Evolutionary conservation across 2,329 filamentous ascomycete species (phyloP), one percentile per base, ranked within the genome.

Genomic region (Raffaelea deltoideospora): DNA sequence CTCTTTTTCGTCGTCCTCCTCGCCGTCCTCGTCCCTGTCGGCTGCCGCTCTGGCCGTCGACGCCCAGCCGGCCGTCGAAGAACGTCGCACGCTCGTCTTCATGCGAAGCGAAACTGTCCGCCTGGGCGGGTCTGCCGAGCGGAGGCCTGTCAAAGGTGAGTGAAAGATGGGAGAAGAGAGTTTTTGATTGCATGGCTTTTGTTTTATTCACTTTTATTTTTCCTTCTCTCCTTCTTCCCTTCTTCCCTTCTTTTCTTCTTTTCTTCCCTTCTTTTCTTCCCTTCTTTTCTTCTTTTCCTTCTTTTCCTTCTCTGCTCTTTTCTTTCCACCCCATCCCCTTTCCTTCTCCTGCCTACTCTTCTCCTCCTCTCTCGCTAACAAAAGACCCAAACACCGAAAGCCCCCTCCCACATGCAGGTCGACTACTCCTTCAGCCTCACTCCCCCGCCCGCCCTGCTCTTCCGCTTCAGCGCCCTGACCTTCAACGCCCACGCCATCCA

Each of bases 401-500:
- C 48, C 1, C 53, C 62, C n/a, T n/a, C n/a, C n/a, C n/a, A n/a
- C n/a, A n/a, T n/a, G n/a, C n/a, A n/a, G n/a, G n/a, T n/a, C 8
- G 51, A 52, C 14, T 55, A 58, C 42, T 50, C 51, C 18, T 51
- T 80, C 46, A 59, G 61, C 1, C 58, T 94, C 19, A 69, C 59
- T 0, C 84, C 86, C 1, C 76, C 77, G 3, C 64, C 71, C 3
- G 63, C 69, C 5, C 69, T 95, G 5, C 73, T 98, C 37, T 94
- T 93, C 60, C 76, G 87, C 40, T 96, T 88, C 63, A 90, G 81
- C 17, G 86, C 86, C 0, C 70, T 98, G 24, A 88, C 82, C 3
- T 87, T 85, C 63, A 98, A 98, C 56, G 84, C 85, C 2, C 90
- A 98, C 57, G 66, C 70, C 14, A 95, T 98, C 47, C 90, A 98